These are phyloP conservation scores for Acorus gramineus DNA, from an alignment of 106 monocot species.

Conservation along the genomic window DNA sequence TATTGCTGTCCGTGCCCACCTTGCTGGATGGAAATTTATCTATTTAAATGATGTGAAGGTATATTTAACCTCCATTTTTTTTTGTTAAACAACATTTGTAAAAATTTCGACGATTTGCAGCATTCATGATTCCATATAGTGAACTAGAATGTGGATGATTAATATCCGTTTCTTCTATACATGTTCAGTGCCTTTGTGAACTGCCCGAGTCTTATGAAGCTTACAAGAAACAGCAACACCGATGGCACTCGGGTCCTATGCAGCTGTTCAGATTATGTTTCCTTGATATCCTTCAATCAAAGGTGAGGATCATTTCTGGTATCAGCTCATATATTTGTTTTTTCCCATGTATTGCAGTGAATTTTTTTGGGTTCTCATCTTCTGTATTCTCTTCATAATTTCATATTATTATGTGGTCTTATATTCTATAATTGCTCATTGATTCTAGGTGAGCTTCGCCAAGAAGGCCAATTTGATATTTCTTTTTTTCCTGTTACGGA, in stretches of 20 bases:
- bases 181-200: constrained; percentile 59
- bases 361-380: background rate
- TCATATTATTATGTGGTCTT: background rate
- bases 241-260: constrained; percentile 88
- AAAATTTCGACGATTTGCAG: no score
- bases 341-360: background rate
- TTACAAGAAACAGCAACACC: constrained; percentile 70
- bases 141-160: no score
- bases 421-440: background rate
- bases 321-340: background rate
- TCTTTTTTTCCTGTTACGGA: constrained; percentile 68
- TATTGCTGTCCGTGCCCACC: constrained; percentile 68
- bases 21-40: constrained; percentile 69
- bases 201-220: constrained; percentile 73
- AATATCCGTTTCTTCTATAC: background rate
- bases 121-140: no score
- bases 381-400: background rate
- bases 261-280: constrained; percentile 64
- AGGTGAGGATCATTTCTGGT: constrained; percentile 21
- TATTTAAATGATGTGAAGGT: constrained; percentile 77
- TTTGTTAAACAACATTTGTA: no score
- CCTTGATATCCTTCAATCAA: constrained; percentile 54
- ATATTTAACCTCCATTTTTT: background rate
- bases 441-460: constrained; percentile 35
- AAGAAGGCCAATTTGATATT: constrained; percentile 69